Conservation (phyloP, 306 rosid genomes). For the Canavalia ensiformis region DNA sequence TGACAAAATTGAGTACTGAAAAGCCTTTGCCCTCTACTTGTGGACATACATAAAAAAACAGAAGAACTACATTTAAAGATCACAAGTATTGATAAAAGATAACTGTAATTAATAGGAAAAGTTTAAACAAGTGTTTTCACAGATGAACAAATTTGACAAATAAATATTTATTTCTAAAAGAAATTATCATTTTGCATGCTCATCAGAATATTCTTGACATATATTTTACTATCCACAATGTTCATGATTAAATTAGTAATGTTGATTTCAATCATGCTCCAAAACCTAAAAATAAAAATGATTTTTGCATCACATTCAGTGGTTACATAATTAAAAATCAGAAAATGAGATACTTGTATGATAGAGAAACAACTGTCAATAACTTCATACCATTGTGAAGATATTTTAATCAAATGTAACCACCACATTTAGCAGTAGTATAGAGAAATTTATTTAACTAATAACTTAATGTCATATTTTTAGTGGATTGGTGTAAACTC, state of each 20-base stretch:
- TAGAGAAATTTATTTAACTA: conserved; percentile 26
- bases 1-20: conserved; percentile 20
- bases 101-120: conserved; percentile 17
- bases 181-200: neutral
- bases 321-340: conserved; percentile 3
- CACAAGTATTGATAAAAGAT: neutral
- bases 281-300: neutral
- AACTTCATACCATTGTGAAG: conserved; percentile 12
- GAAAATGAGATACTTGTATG: neutral
- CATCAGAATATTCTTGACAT: conserved; percentile 25
- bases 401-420: conserved; percentile 7
- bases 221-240: conserved; percentile 7
- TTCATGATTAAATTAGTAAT: conserved; percentile 30
- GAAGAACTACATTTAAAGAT: conserved; percentile 38
- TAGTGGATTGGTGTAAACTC: neutral
- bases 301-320: conserved; percentile 13
- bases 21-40: conserved; percentile 1
- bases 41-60: neutral
- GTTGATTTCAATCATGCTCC: neutral
- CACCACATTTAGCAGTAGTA: neutral
- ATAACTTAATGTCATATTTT: conserved; percentile 18
- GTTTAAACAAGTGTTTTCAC: conserved; percentile 7
- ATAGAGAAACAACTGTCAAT: neutral
- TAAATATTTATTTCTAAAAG: neutral
- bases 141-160: conserved; percentile 12